Conservation (phyloP, 225 moss, liverwort and hornwort species). For the Lunularia cruciata region DNA sequence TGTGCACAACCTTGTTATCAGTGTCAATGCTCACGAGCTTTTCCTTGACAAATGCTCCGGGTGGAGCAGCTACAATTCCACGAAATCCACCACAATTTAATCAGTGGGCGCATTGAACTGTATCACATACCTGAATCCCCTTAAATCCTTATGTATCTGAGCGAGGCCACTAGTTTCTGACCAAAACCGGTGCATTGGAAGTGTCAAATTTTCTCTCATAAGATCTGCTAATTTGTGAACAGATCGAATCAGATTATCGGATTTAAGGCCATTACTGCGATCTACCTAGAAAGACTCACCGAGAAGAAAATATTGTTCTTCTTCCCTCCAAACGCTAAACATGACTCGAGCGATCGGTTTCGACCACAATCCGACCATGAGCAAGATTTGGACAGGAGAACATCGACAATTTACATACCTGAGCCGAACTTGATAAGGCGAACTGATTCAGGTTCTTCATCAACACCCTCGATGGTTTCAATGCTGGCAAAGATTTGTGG, state of each 20-base stretch:
- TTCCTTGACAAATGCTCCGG: slow-evolving; percentile 32
- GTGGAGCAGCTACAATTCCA: slow-evolving; percentile 15
- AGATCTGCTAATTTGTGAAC: neutral
- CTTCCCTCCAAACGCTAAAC: neutral
- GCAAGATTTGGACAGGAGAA: neutral
- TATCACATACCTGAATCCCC: neutral
- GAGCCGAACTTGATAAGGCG: slow-evolving; percentile 31
- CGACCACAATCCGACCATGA: neutral
- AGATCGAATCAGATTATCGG: neutral
- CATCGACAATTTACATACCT: neutral
- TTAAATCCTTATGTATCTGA: neutral
- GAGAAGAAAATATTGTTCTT: no score
- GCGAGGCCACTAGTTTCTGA: neutral
- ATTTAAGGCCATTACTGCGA: no score
- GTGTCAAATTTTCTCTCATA: neutral
- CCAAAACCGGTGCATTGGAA: neutral
- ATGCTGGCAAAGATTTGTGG: slow-evolving; percentile 28
- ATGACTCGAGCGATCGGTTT: no score
- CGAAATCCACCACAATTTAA: neutral
- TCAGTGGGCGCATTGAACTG: neutral
- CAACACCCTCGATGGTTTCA: slow-evolving; percentile 11
- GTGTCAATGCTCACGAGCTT: slow-evolving; percentile 24
- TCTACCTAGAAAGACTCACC: no score
- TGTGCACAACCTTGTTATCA: slow-evolving; percentile 4
- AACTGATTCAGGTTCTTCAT: slow-evolving; percentile 15